Evolutionary conservation across 352 stramenopile species (phyloP), one percentile per base, ranked within the genome.

Genomic region (Pythium graminicola): DNA sequence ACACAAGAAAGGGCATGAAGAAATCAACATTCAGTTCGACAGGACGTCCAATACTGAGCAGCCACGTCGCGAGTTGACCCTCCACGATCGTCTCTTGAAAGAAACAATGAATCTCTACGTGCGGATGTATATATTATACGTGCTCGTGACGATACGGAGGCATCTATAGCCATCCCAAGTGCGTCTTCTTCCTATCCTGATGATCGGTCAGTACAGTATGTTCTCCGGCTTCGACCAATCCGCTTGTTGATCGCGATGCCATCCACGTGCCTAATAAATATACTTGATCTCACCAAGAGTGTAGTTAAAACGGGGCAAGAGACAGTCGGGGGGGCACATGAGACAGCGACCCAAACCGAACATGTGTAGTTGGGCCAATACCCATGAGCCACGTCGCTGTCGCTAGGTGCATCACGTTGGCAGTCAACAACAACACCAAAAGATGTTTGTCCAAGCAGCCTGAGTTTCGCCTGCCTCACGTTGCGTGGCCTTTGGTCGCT

Each of bases 251-350:
- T n/a, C n/a, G n/a, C n/a, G n/a, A n/a, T n/a, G n/a, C n/a, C n/a
- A n/a, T n/a, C n/a, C n/a, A n/a, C n/a, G n/a, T n/a, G n/a, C n/a
- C n/a, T n/a, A n/a, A n/a, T n/a, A n/a, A n/a, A n/a, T n/a, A n/a
- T n/a, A n/a, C n/a, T n/a, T n/a, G n/a, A n/a, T n/a, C n/a, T n/a
- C n/a, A n/a, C n/a, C 14, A 27, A 40, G 49, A 56, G 38, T 49
- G 49, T 56, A 49, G 49, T 36, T 56, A 49, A 36, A 56, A 39
- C 27, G 40, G n/a, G 39, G 36, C 49, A 27, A 9, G 6, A 29
- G 24, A 26, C n/a, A 19, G 48, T 45, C 48, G 24, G 24, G 49
- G 22, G 33, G 38, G 20, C 14, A 9, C 6, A 22, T 43, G 49
- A 49, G 49, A 56, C 49, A 56, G 36, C 40, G 19, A 20, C 19